phyloP scores from a whole-genome alignment of 768 basidiomycete genomes.

The Termitomyces sp. region DNA sequence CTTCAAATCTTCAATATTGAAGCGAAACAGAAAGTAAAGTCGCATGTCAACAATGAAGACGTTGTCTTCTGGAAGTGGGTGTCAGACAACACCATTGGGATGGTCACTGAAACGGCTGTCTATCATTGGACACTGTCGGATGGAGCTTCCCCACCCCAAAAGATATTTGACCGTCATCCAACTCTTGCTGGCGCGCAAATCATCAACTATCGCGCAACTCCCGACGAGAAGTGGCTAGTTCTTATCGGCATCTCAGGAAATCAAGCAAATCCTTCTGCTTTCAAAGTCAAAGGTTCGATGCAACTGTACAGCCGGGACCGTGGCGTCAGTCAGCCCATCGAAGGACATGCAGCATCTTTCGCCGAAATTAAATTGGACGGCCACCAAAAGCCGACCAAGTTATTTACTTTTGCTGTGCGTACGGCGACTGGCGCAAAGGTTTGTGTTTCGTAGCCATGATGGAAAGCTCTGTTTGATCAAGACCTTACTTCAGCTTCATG shows the following conservation, averaged over 20 bases:
- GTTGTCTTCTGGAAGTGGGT: constrained; percentile 99
- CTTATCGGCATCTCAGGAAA: constrained; percentile 94
- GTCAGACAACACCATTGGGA: constrained; percentile 82
- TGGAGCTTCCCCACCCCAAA: constrained; percentile 73
- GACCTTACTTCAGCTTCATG: constrained; percentile 65
- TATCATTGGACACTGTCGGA: constrained; percentile 86
- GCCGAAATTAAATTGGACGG: constrained; percentile 90
- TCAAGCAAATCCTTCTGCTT: constrained; percentile 86
- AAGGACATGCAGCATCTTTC: constrained; percentile 97
- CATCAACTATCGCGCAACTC: constrained; percentile 92
- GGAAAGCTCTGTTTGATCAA: neutral
- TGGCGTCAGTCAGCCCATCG: constrained; percentile 94
- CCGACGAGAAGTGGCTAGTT: constrained; percentile 97
- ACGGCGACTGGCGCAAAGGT: constrained; percentile 99
- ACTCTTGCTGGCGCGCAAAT: constrained; percentile 94
- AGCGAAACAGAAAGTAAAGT: constrained; percentile 95
- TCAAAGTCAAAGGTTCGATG: constrained; percentile 99
- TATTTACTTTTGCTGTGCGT: constrained; percentile 93
- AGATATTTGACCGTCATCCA: constrained; percentile 95
- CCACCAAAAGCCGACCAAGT: constrained; percentile 75
- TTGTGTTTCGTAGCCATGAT: neutral
- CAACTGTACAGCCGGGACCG: constrained; percentile 93
- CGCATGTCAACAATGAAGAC: constrained; percentile 90
- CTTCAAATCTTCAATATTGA: constrained; percentile 98
- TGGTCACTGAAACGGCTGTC: constrained; percentile 92